Evolutionary conservation across 805 yeast genomes (phyloP).

Genomic region (Candida pini): DNA sequence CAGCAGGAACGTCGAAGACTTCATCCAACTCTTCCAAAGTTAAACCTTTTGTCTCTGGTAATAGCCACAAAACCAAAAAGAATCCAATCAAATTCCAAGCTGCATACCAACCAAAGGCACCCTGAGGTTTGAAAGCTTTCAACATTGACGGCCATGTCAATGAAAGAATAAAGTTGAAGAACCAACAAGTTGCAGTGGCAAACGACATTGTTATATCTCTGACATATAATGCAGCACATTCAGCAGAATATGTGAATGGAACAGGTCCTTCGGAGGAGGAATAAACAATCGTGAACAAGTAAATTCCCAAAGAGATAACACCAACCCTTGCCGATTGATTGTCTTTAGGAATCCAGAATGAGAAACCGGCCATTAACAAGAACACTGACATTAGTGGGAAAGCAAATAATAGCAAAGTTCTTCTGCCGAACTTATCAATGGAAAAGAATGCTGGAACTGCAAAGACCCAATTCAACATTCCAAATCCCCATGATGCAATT

Average conservation of each 20-base stretch:
- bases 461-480: constrained; percentile 72
- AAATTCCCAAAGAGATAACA: constrained; percentile 66
- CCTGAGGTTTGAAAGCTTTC: constrained; percentile 65
- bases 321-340: constrained; percentile 52
- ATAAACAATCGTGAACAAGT: constrained; percentile 65
- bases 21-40: constrained; percentile 75
- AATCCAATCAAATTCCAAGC: constrained; percentile 75
- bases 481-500: constrained; percentile 83
- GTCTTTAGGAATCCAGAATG: constrained; percentile 57
- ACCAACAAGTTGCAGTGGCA: constrained; percentile 73
- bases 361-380: constrained; percentile 58
- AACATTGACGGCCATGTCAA: constrained; percentile 75
- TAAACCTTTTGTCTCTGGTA: constrained; percentile 67
- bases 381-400: constrained; percentile 63
- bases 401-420: constrained; percentile 50
- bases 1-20: constrained; percentile 57
- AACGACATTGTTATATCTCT: constrained; percentile 78
- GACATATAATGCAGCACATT: constrained; percentile 71
- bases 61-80: constrained; percentile 62
- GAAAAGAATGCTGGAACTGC: constrained; percentile 80
- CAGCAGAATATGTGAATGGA: constrained; percentile 85
- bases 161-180: constrained; percentile 63
- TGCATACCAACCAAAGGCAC: constrained; percentile 87
- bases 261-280: constrained; percentile 88
- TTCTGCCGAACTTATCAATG: constrained; percentile 73